These are phyloP conservation scores for Xerocomus minutiporus DNA, from an alignment of 1,284 basidiomycete genomes.

Conservation along the genomic window DNA sequence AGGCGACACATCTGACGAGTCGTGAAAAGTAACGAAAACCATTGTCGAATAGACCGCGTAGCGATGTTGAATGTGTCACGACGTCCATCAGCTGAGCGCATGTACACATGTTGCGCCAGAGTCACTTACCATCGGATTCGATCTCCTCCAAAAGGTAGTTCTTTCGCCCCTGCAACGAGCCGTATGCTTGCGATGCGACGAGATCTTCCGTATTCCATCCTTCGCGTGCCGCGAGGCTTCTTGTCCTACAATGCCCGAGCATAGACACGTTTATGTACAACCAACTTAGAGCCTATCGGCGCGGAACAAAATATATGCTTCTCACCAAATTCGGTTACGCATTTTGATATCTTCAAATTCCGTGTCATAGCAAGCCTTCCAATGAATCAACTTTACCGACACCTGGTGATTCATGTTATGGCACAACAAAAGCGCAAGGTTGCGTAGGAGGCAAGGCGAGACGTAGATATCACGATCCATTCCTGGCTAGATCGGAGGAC, in stretches of 20 bases:
- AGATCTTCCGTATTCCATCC: slow-evolving; percentile 42
- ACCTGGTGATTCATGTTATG: slow-evolving; percentile 26
- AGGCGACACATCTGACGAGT: slow-evolving; percentile 27
- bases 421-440: not conserved
- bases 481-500: not conserved
- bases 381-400: slow-evolving; percentile 31
- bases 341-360: slow-evolving; percentile 13
- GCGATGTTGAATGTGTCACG: not conserved
- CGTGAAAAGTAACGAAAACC: not conserved
- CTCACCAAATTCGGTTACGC: slow-evolving; percentile 34
- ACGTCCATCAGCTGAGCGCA: not conserved
- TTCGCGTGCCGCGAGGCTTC: slow-evolving; percentile 29
- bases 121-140: slow-evolving; percentile 29
- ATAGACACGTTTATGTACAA: not conserved
- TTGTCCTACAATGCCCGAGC: slow-evolving; percentile 29
- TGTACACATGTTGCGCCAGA: not conserved
- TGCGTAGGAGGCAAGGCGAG: not conserved
- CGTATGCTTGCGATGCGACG: slow-evolving; percentile 34
- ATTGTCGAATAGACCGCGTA: too few species aligned
- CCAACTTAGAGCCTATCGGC: not conserved
- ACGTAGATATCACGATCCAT: not conserved
- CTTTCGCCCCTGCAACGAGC: slow-evolving; percentile 33
- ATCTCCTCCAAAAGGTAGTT: slow-evolving; percentile 36
- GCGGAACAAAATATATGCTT: not conserved
- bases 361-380: slow-evolving; percentile 31